phyloP scores from a whole-genome alignment of 139 green algal genomes.

The Pseudopediastrum boryanum region DNA sequence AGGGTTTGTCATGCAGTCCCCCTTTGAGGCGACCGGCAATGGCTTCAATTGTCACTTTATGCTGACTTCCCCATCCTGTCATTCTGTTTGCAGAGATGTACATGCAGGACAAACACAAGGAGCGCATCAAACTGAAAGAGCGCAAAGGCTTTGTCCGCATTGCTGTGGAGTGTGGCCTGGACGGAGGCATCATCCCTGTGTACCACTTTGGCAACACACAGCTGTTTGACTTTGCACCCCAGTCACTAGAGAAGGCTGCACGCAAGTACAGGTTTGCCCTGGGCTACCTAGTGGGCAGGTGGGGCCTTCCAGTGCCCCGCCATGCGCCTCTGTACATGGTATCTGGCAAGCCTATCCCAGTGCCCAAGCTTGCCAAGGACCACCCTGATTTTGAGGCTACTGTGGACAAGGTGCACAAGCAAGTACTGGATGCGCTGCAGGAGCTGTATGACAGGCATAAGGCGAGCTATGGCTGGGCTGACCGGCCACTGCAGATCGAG shows the following conservation, averaged over 20 bases:
- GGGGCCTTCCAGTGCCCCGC: conserved; percentile 35
- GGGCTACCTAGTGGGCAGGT: conserved; percentile 44
- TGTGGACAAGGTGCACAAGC: conserved; percentile 37
- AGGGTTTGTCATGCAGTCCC: too few relatives aligned
- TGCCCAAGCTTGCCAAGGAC: conserved; percentile 30
- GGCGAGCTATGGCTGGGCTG: conserved; percentile 33
- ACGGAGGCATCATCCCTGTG: conserved; percentile 49
- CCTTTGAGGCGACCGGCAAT: too few relatives aligned
- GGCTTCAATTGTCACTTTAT: too few relatives aligned
- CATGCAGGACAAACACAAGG: conserved; percentile 33
- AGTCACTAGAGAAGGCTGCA: conserved; percentile 2
- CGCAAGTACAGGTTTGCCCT: conserved; percentile 36
- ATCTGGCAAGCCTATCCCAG: conserved; percentile 24
- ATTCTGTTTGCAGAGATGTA: too few relatives aligned
- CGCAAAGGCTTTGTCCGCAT: conserved; percentile 53
- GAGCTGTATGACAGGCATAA: conserved; percentile 41
- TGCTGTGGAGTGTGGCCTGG: conserved; percentile 46
- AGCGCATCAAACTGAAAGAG: conserved; percentile 42
- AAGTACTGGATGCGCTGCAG: conserved; percentile 37
- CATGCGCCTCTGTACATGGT: conserved; percentile 24
- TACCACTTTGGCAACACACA: conserved; percentile 53
- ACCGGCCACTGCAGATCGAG: conserved; percentile 32
- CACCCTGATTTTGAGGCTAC: conserved; percentile 22
- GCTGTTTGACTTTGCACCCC: conserved; percentile 48
- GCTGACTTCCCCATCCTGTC: too few relatives aligned